Evolutionary conservation across 768 basidiomycete species (phyloP), one percentile per base, ranked within the genome.

Genomic region (Xerocomus potaroensis): DNA sequence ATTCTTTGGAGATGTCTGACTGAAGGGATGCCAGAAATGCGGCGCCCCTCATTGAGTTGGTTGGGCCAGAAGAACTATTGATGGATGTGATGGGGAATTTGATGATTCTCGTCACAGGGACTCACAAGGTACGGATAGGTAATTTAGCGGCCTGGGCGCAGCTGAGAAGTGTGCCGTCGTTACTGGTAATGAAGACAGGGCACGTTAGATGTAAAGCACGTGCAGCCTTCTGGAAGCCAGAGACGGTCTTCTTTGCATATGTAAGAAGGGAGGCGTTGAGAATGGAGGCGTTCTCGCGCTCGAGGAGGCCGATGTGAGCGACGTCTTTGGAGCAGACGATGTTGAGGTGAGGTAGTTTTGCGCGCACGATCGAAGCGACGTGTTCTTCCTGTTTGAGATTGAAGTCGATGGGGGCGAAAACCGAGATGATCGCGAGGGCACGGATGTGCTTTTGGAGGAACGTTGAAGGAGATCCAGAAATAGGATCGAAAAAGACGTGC

Each of bases 21-120:
- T 67, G 68, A 35, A 70, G 61, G 8, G 72, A 73, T 1, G 81
- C 75, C 5, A 84, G 68, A 59, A 77, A 83, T 4, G 76, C 77
- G 5, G 81, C 83, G 8, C 82, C 83, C 41, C 83, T 69, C 81
- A 84, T 85, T 1, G 80, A 82, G 59, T 84, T 84, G 1, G 83
- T 85, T 6, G 81, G 77, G 3, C 79, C 80, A 34, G 73, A 76
- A 18, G 73, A 74, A 47, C 59, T 65, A 45, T 34, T 37, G 10
- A 38, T 47, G 32, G 10, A 16, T 45, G 18, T 14, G 51, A 50
- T 56, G 41, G 35, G 47, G 37, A 41, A 21, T 43, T 41, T 21
- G 37, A 19, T 45, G 32, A 34, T 9, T 36, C 18, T 58, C 15
- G 63, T 44, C 47, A 49, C n/a, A 58, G 76, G 36, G 27, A 48